A percentile compares a stretch with the other conserved stretches of the same genome.
Conservation (phyloP, 495 filamentous ascomycete species). For the Cudoniella acicularis region DNA sequence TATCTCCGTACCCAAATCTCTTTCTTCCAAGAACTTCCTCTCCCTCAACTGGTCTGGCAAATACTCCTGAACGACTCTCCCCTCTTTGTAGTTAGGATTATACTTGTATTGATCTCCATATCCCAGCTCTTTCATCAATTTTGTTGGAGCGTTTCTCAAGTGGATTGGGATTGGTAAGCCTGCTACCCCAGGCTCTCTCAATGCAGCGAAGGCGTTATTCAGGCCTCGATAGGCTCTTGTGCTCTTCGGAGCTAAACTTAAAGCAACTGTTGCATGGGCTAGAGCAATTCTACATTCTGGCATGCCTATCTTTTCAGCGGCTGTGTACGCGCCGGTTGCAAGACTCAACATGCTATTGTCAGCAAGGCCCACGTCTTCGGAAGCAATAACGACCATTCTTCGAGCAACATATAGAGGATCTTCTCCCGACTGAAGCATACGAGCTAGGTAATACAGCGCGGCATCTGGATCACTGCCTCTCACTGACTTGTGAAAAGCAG, state of each 20-base stretch:
- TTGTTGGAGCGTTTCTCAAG: conserved; percentile 85
- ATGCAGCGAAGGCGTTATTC: conserved; percentile 69
- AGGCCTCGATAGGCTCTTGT: conserved; percentile 81
- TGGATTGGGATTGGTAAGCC: conserved; percentile 79
- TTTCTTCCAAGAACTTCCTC: conserved; percentile 73
- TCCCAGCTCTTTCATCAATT: conserved; percentile 87
- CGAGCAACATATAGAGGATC: conserved; percentile 91
- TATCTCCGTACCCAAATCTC: conserved; percentile 72
- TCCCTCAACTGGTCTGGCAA: conserved; percentile 69
- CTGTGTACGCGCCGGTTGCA: conserved; percentile 78
- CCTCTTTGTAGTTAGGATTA: conserved; percentile 82
- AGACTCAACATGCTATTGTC: conserved; percentile 82
- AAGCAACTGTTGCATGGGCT: conserved; percentile 80
- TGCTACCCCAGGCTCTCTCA: conserved; percentile 76
- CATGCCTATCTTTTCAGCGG: conserved; percentile 86
- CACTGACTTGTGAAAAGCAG: conserved; percentile 93
- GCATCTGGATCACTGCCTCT: conserved; percentile 85
- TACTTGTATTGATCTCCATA: conserved; percentile 95
- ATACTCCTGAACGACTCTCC: conserved; percentile 87
- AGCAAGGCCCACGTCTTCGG: conserved; percentile 88
- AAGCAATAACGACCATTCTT: conserved; percentile 85
- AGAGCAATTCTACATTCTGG: conserved; percentile 92
- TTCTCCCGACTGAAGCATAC: conserved; percentile 96
- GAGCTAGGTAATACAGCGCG: conserved; percentile 85
- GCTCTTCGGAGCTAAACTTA: conserved; percentile 78